Percentiles rank a stretch among this genome's conserved stretches.
phyloP scores from a whole-genome alignment of 352 stramenopile genomes.

The Globisporangium nodosum region DNA sequence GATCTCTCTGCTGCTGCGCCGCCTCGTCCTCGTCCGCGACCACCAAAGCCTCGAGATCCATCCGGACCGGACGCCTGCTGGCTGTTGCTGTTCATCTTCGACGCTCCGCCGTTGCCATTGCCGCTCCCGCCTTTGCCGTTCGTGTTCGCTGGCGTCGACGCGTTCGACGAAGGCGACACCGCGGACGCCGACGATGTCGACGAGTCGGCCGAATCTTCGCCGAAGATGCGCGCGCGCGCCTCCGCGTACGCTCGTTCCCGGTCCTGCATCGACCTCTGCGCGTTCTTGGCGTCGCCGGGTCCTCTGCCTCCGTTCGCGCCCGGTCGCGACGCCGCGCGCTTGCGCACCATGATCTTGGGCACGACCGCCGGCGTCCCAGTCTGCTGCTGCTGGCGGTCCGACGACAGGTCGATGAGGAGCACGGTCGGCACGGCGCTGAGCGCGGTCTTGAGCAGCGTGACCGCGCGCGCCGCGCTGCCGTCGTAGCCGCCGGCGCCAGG shows the following conservation, averaged over 20 bases:
- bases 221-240: constrained; percentile 93
- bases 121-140: constrained; percentile 4
- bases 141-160: constrained; percentile 4
- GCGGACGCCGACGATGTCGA: constrained; percentile 17
- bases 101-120: neutral
- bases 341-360: constrained; percentile 93
- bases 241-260: constrained; percentile 93
- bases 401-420: constrained; percentile 86
- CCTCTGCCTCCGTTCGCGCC: constrained; percentile 26
- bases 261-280: constrained; percentile 81
- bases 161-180: constrained; percentile 4
- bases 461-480: constrained; percentile 62
- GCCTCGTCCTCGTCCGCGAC: constrained; percentile 4
- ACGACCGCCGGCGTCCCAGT: constrained; percentile 63
- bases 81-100: constrained; percentile 15
- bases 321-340: constrained; percentile 29
- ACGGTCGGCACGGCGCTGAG: constrained; percentile 71
- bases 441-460: constrained; percentile 87
- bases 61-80: constrained; percentile 53
- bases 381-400: constrained; percentile 60
- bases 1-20: constrained; percentile 1
- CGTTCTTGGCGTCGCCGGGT: constrained; percentile 33
- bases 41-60: constrained; percentile 38
- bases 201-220: constrained; percentile 37
- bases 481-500: constrained; percentile 31